Evolutionary conservation across 176 grass and related monocot species (phyloP).

Genomic region (Oryza officinalis): DNA sequence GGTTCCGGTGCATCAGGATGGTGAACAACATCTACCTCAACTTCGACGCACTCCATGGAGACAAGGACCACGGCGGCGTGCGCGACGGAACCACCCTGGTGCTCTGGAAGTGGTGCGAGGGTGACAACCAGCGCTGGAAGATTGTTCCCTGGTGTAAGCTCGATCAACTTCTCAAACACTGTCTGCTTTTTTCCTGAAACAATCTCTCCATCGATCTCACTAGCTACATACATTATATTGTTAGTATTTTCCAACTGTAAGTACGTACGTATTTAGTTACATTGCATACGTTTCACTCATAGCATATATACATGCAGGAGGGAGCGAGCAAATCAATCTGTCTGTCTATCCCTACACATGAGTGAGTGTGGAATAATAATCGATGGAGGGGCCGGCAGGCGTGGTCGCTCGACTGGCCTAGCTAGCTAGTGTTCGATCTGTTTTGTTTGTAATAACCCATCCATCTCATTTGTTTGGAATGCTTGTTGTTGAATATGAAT

Average conservation of each 20-base stretch:
- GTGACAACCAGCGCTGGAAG: slow-evolving; percentile 96
- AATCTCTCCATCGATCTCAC: no score
- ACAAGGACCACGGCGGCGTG: slow-evolving; percentile 72
- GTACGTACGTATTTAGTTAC: no score
- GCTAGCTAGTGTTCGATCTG: background rate
- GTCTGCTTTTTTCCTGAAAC: no score
- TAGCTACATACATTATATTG: no score
- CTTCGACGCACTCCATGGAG: slow-evolving; percentile 72
- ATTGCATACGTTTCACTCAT: background rate
- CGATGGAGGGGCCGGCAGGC: background rate
- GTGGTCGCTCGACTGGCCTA: background rate
- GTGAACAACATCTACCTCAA: slow-evolving; percentile 85
- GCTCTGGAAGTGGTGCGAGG: slow-evolving; percentile 81
- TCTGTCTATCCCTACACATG: background rate
- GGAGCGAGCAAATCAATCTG: no score
- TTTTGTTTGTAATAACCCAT: background rate
- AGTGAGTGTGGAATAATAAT: background rate
- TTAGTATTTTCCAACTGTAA: no score
- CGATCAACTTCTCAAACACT: background rate
- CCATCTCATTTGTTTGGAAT: background rate
- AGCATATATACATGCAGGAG: background rate
- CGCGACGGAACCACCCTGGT: slow-evolving; percentile 59
- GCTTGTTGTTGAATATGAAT: background rate
- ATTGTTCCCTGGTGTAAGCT: slow-evolving; percentile 72
- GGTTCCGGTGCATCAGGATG: slow-evolving; percentile 84